Base-by-base conservation (phyloP, 768 basidiomycete genomes). In the Crepidotus variabilis region DNA sequence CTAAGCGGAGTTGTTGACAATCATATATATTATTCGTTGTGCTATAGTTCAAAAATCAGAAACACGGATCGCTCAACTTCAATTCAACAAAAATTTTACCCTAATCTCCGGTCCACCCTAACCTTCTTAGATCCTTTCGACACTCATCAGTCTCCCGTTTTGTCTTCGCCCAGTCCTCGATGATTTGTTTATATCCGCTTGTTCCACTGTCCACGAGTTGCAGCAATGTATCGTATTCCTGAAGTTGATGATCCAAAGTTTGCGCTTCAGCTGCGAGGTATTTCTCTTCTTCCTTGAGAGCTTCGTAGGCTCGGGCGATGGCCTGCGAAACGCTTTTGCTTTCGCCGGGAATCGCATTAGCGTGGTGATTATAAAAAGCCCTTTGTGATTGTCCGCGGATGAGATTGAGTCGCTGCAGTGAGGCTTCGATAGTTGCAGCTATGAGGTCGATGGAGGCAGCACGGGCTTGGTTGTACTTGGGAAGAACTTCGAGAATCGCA, bases 71-170 rank as follows among this genome's bases (percentile, higher is more conserved):
- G 28, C 28, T 28, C 28, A 4, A 28, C 28, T 28, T 28, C 28
- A 28, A 28, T 28, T 28, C 28, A 28, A 28, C 28, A 8, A 28
- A 28, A 28, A 4, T 28, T 8, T 4, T 28, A 28, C 14, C 13
- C 69, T 58, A 78, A 62, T 77, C 73, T 13, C 75, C 78, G 8
- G 76, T 78, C 78, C 79, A 82, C 2, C 80, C 81, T 18, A 82
- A 67, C 39, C 81, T 70, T 53, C 76, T 68, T 54, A 84, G 66
- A 60, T 84, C 81, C 51, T 65, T 69, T 57, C 69, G 63, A 58
- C 82, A 80, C 62, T 82, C 80, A 34, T 82, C 80, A 16, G 70
- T 76, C 60, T 79, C 80, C 57, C 68, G 70, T 63, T 77, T 72
- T 10, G 81, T 74, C 43, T 71, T 67, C 6, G 76, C 69, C 75